These are phyloP conservation scores for Saprolegnia diclina DNA, from an alignment of 352 stramenopile genomes.

Conservation along the genomic window DNA sequence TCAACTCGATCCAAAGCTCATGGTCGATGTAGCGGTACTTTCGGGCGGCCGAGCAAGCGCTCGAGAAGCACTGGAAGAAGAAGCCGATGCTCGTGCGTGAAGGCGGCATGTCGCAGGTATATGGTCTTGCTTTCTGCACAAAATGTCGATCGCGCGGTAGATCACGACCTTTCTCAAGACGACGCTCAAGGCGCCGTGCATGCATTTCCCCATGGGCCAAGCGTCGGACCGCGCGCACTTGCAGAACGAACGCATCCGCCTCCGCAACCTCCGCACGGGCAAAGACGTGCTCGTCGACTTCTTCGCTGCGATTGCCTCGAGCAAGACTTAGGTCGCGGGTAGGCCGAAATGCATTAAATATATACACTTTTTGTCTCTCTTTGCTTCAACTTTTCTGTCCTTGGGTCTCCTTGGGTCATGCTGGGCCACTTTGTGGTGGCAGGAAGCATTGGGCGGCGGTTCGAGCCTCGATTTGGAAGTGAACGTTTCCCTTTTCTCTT, in stretches of 20 bases:
- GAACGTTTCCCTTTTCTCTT: too few relatives aligned
- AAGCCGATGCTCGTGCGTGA: constrained; percentile 29
- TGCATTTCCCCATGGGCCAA: constrained; percentile 30
- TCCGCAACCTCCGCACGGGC: constrained; percentile 25
- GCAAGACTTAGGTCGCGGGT: neutral
- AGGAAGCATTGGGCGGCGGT: too few relatives aligned
- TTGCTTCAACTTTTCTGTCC: too few relatives aligned
- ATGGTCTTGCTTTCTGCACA: too few relatives aligned
- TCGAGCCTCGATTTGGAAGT: too few relatives aligned
- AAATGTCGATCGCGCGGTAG: neutral
- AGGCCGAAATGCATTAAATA: too few relatives aligned
- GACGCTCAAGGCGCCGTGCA: constrained; percentile 22
- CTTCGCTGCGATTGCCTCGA: constrained; percentile 16
- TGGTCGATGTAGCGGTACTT: constrained; percentile 23
- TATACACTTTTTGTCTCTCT: too few relatives aligned
- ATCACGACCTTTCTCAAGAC: constrained; percentile 27
- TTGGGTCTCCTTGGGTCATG: too few relatives aligned
- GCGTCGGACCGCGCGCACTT: constrained; percentile 28
- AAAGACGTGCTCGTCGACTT: constrained; percentile 28
- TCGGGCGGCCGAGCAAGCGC: constrained; percentile 23
- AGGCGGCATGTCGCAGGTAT: constrained; percentile 27
- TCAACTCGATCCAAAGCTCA: neutral
- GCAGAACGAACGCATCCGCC: constrained; percentile 29
- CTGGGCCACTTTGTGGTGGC: too few relatives aligned
- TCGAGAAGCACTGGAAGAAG: constrained; percentile 29